Conservation (phyloP, 169 alveolate genomes). For the Plasmodium cynomolgi region DNA sequence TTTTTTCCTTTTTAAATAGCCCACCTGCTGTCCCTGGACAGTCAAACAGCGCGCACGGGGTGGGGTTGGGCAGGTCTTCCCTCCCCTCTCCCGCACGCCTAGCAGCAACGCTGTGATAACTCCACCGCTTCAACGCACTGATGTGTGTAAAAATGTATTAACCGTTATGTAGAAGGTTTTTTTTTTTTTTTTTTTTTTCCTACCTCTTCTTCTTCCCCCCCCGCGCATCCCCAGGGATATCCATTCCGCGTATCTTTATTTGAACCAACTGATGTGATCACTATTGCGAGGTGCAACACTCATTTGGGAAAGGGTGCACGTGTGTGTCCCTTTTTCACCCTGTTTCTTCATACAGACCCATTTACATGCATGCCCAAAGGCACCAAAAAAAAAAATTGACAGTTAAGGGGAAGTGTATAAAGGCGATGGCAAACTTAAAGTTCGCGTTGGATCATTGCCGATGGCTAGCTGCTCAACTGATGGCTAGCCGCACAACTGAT, state of each 20-base stretch:
- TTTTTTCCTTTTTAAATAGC: background rate
- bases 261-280: background rate
- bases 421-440: background rate
- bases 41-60: background rate
- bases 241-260: background rate
- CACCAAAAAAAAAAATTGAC: slow-evolving; percentile 1
- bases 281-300: background rate
- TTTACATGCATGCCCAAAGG: background rate
- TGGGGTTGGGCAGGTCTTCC: background rate
- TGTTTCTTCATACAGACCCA: background rate
- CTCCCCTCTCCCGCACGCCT: background rate
- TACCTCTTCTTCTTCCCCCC: background rate
- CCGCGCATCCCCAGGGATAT: background rate
- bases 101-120: background rate
- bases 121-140: background rate
- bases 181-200: background rate
- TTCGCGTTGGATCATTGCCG: background rate
- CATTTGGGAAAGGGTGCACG: background rate
- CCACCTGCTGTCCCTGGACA: background rate
- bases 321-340: background rate
- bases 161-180: background rate
- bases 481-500: background rate
- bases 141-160: background rate
- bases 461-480: background rate
- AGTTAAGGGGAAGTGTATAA: background rate